These are phyloP conservation scores for Colletotrichum sp. DNA, from an alignment of 2,329 filamentous ascomycete species.

Conservation along the genomic window DNA sequence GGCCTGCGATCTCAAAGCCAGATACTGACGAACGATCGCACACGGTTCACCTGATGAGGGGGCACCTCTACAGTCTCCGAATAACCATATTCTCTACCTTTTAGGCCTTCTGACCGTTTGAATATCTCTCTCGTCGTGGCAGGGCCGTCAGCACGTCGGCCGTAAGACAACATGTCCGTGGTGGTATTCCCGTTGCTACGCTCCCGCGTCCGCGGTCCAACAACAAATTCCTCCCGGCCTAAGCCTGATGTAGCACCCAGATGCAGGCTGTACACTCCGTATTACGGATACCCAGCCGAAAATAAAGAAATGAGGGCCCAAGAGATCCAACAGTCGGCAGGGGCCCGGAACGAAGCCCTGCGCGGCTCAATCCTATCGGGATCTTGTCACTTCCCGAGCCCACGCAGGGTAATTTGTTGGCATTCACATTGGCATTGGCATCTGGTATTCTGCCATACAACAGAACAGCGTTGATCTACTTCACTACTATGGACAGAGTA, in stretches of 20 bases:
- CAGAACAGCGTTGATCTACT: background rate
- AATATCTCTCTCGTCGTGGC: background rate
- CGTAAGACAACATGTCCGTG: background rate
- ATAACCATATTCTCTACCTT: background rate
- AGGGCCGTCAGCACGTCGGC: background rate
- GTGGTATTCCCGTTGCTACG: background rate
- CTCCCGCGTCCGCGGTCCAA: background rate
- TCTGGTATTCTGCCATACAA: background rate
- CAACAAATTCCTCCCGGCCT: background rate
- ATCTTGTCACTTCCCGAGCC: conserved; percentile 10
- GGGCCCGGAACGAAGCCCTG: conserved; percentile 5
- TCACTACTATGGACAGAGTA: background rate
- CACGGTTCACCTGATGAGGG: conserved; percentile 9
- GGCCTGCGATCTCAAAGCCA: background rate
- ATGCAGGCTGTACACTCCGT: background rate
- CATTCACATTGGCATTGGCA: background rate
- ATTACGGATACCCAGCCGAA: background rate
- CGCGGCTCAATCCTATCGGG: background rate
- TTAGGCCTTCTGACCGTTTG: background rate
- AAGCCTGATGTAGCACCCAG: background rate
- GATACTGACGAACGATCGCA: background rate
- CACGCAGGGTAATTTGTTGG: background rate
- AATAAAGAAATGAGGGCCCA: background rate
- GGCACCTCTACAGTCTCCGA: background rate
- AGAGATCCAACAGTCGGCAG: background rate